Evolutionary conservation across 768 basidiomycete species (phyloP).

Genomic region (Mycena albidolilacea): DNA sequence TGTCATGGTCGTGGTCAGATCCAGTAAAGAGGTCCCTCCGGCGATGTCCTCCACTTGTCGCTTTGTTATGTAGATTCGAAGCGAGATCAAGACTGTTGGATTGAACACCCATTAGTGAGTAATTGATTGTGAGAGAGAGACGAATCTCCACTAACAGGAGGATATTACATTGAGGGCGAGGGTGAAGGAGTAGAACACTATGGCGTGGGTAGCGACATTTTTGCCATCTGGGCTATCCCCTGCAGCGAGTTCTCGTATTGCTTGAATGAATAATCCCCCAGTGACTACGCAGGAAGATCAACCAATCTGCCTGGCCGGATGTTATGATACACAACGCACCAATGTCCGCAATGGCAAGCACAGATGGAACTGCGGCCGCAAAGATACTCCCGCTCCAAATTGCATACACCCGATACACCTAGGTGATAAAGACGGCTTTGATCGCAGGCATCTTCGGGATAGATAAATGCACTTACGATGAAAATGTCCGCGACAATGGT

Average conservation of each 20-base stretch:
- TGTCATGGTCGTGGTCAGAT: constrained; percentile 30
- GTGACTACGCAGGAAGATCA: constrained; percentile 12
- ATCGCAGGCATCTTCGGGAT: background rate
- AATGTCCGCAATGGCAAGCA: constrained; percentile 36
- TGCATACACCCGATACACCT: constrained; percentile 36
- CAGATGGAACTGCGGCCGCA: constrained; percentile 14
- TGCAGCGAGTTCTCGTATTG: constrained; percentile 28
- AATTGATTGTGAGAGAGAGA: too few relatives aligned
- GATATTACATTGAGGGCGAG: constrained; percentile 32
- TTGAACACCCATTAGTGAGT: background rate
- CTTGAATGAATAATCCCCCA: constrained; percentile 29
- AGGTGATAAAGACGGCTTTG: background rate
- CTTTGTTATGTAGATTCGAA: constrained; percentile 31
- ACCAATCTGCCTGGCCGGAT: background rate
- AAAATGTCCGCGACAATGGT: constrained; percentile 38
- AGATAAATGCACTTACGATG: constrained; percentile 14
- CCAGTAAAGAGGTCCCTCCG: background rate
- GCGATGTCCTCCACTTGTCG: constrained; percentile 8
- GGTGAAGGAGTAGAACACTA: constrained; percentile 36
- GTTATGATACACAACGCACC: constrained; percentile 1
- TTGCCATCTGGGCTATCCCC: constrained; percentile 35
- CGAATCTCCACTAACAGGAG: constrained; percentile 8
- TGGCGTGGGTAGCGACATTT: constrained; percentile 25
- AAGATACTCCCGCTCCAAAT: constrained; percentile 29
- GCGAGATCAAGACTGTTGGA: constrained; percentile 29